Evolutionary conservation across 129 eudicot species (phyloP), one percentile per base, ranked within the genome.

Genomic region (Flaveria bidentis): DNA sequence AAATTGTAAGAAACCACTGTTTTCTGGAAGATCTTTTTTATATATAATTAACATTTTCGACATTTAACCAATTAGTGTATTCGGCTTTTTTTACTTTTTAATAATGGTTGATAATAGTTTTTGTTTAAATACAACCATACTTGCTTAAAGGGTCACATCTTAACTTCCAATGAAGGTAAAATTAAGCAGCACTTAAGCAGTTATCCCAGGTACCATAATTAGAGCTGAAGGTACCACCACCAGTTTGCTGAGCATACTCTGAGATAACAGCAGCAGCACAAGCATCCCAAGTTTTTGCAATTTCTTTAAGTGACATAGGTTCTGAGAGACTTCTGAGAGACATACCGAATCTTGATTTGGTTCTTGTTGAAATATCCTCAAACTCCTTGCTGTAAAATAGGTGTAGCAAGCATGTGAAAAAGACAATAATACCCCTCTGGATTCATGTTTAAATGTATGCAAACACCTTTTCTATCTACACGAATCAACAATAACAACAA

Each of bases 141-240:
- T 30, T 23, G 13, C 44, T 80, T 69, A 46, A 44, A 15, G 17
- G 26, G 57, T 28, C 28, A 12, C 36, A 61, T 5, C 12, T 12
- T 61, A 61, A 26, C 67, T 25, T 39, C 28, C 7, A 58, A 42
- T 12, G 14, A 58, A 49, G 55, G 50, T 8, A 42, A 69, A 18
- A 63, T 81, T 76, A 91, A 61, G 86, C 84, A 53, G 93, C 91
- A 81, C 75, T 85, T 84, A 80, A 75, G 86, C 97, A 94, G 67
- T 83, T 83, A 69, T 94, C 97, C 99, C 99, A 94, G 13, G 86
- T 84, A 60, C 99, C 99, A 66, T 87, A 91, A 76, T 84, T 89
- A 9, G 97, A 91, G 89, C 99, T 91, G 88, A 94, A 94, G 72
- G 82, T 94, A 33, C 99, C 99, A 26, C 97, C 99, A 22, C 99